Evolutionary conservation across 2,329 filamentous ascomycete species (phyloP).

Genomic region (Verticillium longisporum): DNA sequence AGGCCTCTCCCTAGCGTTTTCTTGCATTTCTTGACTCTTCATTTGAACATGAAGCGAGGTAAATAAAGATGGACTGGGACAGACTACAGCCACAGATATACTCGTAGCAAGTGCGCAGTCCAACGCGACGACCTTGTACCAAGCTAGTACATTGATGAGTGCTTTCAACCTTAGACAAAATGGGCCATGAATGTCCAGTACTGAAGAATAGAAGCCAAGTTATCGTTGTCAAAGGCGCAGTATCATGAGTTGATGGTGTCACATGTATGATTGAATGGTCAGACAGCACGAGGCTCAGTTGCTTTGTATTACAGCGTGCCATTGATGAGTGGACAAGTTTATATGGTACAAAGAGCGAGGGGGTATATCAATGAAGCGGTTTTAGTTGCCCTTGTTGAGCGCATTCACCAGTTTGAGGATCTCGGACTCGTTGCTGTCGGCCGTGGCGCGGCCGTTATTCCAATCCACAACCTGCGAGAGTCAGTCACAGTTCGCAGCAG

Average conservation of each 20-base stretch:
- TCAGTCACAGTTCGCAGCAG: not conserved
- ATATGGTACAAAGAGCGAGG: slow-evolving; percentile 9
- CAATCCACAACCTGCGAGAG: slow-evolving; percentile 67
- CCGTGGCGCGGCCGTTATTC: slow-evolving; percentile 78
- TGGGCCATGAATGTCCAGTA: too few species aligned
- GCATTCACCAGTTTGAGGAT: slow-evolving; percentile 74
- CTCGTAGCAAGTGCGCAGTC: too few species aligned
- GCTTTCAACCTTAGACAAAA: too few species aligned
- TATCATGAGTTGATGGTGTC: not conserved
- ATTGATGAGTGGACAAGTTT: not conserved
- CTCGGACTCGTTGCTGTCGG: slow-evolving; percentile 77
- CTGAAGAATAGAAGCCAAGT: too few species aligned
- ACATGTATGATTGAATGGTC: not conserved
- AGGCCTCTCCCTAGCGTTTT: too few species aligned
- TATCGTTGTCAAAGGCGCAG: not conserved
- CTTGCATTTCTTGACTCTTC: too few species aligned
- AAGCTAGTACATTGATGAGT: too few species aligned
- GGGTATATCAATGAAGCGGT: slow-evolving; percentile 1
- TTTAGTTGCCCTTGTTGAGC: slow-evolving; percentile 27
- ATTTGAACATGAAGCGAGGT: too few species aligned
- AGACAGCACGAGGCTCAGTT: not conserved
- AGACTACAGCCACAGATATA: too few species aligned
- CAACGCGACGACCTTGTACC: too few species aligned
- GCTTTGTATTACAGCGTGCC: not conserved
- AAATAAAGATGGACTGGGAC: too few species aligned